Percentiles rank a stretch among this genome's conserved stretches.
These are phyloP conservation scores for Tetramitus jugosus DNA, from an alignment of 208 protist species.

Conservation along the genomic window DNA sequence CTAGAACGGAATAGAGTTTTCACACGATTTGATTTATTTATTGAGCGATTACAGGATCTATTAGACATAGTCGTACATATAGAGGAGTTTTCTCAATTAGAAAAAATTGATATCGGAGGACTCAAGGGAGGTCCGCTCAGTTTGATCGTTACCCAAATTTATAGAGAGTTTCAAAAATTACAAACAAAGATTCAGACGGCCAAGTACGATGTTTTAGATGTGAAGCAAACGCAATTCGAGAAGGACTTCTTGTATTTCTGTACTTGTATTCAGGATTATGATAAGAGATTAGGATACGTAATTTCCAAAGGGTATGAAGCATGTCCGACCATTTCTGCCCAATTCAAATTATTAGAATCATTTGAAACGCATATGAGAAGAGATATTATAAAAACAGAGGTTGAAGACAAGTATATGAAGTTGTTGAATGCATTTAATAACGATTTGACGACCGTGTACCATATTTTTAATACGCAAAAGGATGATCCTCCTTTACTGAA, in stretches of 20 bases:
- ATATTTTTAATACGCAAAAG: constrained; percentile 77
- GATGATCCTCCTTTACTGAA: constrained; percentile 83
- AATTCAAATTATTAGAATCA: constrained; percentile 51
- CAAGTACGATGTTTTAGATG: constrained; percentile 48
- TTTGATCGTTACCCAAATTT: not conserved
- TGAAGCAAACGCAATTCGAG: constrained; percentile 50
- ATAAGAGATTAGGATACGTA: constrained; percentile 45
- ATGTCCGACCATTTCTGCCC: constrained; percentile 33
- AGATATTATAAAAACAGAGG: constrained; percentile 45
- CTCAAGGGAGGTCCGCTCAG: not conserved
- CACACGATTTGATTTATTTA: not conserved
- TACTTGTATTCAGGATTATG: constrained; percentile 41
- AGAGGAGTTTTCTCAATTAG: not conserved
- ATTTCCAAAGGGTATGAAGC: constrained; percentile 46
- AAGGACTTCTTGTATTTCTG: constrained; percentile 50
- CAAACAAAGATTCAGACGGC: constrained; percentile 1
- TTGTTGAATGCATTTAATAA: constrained; percentile 54
- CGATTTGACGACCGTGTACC: constrained; percentile 73
- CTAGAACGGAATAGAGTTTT: not conserved
- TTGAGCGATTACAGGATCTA: constrained; percentile 1
- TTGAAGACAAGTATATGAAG: constrained; percentile 38
- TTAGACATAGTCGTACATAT: not conserved
- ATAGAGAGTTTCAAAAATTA: not conserved
- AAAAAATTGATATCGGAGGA: constrained; percentile 7
- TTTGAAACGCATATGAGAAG: constrained; percentile 50